A percentile compares a stretch with the other conserved stretches of the same genome.
phyloP scores from a whole-genome alignment of 345 rosid genomes.

The Gossypium anomalum region DNA sequence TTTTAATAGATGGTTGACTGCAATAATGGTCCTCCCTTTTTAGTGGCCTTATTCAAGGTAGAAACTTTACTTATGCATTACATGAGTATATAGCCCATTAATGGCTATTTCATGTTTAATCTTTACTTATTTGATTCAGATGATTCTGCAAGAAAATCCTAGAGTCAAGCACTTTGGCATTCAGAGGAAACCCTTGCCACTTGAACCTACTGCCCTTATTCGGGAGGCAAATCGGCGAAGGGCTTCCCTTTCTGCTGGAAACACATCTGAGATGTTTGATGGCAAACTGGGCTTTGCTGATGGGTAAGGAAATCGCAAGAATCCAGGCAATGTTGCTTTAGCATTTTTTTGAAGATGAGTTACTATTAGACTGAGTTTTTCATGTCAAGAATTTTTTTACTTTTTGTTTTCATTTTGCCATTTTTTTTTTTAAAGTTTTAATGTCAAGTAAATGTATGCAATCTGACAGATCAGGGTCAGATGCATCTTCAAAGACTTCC shows the following conservation, averaged over 20 bases:
- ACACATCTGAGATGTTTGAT: constrained; percentile 59
- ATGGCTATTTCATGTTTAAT: not conserved
- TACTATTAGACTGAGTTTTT: not conserved
- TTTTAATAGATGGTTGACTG: not conserved
- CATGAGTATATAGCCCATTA: not conserved
- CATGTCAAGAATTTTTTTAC: not conserved
- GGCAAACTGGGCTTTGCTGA: constrained; percentile 52
- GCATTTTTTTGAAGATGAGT: not conserved
- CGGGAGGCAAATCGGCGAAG: constrained; percentile 95
- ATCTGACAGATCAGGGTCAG: constrained; percentile 70
- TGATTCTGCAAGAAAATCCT: constrained; percentile 72
- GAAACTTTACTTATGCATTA: not conserved
- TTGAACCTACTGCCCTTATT: constrained; percentile 88
- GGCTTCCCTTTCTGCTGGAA: constrained; percentile 98
- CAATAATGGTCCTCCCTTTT: not conserved
- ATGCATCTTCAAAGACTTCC: constrained; percentile 42
- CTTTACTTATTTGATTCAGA: constrained; percentile 33
- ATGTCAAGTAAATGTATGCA: constrained; percentile 22
- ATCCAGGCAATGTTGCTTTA: constrained; percentile 13
- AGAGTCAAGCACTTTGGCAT: constrained; percentile 78
- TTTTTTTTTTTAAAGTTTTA: constrained; percentile 15
- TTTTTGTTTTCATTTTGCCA: constrained; percentile 5
- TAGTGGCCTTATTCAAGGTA: not conserved
- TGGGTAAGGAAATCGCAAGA: constrained; percentile 53
- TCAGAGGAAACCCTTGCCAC: constrained; percentile 82